Percentiles rank a stretch among this genome's conserved stretches.
phyloP scores from a whole-genome alignment of 345 rosid genomes.

The Cardamine chenopodiifolia region DNA sequence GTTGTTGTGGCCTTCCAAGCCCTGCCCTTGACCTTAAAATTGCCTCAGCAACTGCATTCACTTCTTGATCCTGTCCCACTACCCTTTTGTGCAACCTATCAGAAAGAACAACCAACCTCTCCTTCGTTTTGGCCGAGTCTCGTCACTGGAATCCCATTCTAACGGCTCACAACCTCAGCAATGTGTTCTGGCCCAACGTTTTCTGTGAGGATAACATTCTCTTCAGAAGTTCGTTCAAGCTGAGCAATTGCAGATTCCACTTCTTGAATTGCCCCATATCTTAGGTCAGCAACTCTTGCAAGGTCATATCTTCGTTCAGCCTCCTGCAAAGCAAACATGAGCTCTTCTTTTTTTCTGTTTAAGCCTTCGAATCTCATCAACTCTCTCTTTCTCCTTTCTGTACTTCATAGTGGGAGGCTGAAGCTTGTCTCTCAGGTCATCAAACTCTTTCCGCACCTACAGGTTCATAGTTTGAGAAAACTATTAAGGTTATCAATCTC shows the following conservation, averaged over 20 bases:
- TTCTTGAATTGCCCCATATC: constrained; percentile 84
- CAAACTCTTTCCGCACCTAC: constrained; percentile 85
- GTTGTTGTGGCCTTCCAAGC: constrained; percentile 91
- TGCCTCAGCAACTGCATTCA: constrained; percentile 77
- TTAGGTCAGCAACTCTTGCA: constrained; percentile 90
- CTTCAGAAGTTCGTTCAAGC: constrained; percentile 66
- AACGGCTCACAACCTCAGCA: constrained; percentile 90
- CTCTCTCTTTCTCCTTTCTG: constrained; percentile 83
- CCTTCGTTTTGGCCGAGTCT: constrained; percentile 92
- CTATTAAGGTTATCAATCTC: constrained; percentile 75
- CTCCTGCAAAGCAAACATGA: constrained; percentile 68
- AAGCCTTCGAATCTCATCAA: constrained; percentile 80
- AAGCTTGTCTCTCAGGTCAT: constrained; percentile 86
- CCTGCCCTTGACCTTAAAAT: constrained; percentile 88
- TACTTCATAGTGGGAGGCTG: constrained; percentile 89
- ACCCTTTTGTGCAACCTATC: constrained; percentile 82
- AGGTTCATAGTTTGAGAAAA: not conserved
- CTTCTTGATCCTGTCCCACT: constrained; percentile 87
- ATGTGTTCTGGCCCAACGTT: constrained; percentile 89
- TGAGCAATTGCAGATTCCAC: constrained; percentile 71
- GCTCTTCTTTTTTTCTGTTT: constrained; percentile 87
- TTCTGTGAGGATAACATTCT: constrained; percentile 77
- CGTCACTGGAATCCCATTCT: constrained; percentile 93
- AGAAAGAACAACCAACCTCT: constrained; percentile 71
- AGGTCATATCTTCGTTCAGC: constrained; percentile 90